phyloP scores from a whole-genome alignment of 768 basidiomycete species.

The Flagelloscypha sp. region DNA sequence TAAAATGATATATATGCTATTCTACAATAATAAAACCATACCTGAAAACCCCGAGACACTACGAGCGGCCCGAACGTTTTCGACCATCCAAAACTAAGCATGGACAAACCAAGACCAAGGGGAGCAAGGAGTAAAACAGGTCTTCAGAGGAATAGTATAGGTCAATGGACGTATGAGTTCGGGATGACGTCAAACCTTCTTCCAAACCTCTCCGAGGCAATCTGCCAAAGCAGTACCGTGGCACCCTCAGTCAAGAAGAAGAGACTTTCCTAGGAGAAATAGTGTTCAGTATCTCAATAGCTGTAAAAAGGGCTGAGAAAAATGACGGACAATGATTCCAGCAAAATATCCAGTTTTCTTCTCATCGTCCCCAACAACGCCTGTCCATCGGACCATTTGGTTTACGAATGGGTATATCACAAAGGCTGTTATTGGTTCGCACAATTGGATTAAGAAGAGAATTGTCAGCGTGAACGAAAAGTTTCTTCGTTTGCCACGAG shows the following conservation, averaged over 20 bases:
- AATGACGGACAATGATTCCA: conserved; percentile 13
- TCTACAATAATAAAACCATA: no score
- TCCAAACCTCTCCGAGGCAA: conserved; percentile 23
- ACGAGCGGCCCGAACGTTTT: conserved; percentile 18
- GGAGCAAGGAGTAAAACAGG: conserved; percentile 23
- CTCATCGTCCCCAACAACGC: conserved; percentile 11
- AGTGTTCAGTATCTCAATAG: not conserved
- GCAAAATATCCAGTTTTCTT: conserved; percentile 14
- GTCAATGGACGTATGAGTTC: no score
- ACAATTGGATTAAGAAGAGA: conserved; percentile 30
- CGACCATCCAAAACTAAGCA: conserved; percentile 23
- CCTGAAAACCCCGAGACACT: conserved; percentile 17
- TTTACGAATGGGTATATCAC: conserved; percentile 16
- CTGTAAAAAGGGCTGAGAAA: not conserved
- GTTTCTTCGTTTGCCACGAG: no score
- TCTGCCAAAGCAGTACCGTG: conserved; percentile 18
- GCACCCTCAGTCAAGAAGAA: conserved; percentile 17
- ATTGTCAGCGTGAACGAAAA: conserved; percentile 32
- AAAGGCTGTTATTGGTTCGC: conserved; percentile 31
- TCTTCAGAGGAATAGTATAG: no score
- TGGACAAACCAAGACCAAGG: conserved; percentile 18
- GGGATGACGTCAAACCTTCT: no score
- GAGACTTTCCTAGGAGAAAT: conserved; percentile 12
- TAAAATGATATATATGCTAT: no score
- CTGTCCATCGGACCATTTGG: conserved; percentile 14